phyloP scores from a whole-genome alignment of 257 asterid species.

The Nicotiana noctiflora region DNA sequence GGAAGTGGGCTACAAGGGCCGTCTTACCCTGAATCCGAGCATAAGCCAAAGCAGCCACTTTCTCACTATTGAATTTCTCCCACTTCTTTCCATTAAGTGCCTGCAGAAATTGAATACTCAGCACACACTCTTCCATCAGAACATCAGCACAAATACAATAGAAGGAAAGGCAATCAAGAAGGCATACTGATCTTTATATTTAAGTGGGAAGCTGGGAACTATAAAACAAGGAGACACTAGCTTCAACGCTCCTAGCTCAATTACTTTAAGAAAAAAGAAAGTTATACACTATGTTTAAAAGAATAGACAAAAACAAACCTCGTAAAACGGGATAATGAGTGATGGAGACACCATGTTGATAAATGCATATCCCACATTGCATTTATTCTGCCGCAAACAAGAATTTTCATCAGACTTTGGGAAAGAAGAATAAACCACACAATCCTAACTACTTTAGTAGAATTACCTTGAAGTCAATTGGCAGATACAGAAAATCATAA shows the following conservation, averaged over 20 bases:
- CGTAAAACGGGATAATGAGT: slow-evolving; percentile 56
- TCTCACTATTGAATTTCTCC: slow-evolving; percentile 82
- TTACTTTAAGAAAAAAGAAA: background rate
- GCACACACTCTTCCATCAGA: background rate
- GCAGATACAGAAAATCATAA: slow-evolving; percentile 75
- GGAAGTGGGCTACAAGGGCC: slow-evolving; percentile 67
- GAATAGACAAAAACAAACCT: slow-evolving; percentile 33
- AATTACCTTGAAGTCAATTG: slow-evolving; percentile 75
- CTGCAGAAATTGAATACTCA: slow-evolving; percentile 24
- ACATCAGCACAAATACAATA: background rate
- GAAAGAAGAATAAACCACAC: background rate
- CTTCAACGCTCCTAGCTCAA: slow-evolving; percentile 1
- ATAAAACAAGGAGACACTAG: background rate
- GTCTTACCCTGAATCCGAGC: slow-evolving; percentile 77
- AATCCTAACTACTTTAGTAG: background rate
- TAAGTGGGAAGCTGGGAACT: background rate
- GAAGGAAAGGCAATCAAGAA: background rate
- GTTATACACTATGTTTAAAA: background rate
- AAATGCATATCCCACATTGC: slow-evolving; percentile 91
- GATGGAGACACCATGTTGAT: slow-evolving; percentile 72
- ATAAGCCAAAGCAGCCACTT: slow-evolving; percentile 68
- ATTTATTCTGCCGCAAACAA: slow-evolving; percentile 52
- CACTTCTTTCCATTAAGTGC: slow-evolving; percentile 68
- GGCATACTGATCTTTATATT: background rate
- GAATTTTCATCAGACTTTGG: slow-evolving; percentile 1